Conservation (phyloP, 495 filamentous ascomycete species). For the Podospora sp. region DNA sequence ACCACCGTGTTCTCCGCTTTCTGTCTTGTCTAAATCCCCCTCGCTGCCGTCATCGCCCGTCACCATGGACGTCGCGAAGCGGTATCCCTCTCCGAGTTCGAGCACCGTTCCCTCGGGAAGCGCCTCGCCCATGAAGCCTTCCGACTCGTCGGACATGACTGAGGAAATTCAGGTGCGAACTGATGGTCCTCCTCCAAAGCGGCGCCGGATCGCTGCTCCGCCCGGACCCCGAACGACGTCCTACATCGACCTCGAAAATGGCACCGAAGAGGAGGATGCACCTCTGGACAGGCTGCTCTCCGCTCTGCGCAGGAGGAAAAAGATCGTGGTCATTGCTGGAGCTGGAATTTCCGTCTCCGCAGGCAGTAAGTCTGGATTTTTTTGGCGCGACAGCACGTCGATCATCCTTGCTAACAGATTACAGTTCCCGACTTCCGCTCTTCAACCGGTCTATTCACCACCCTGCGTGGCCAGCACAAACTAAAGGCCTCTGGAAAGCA, state of each 20-base stretch:
- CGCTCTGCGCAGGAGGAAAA: conserved; percentile 82
- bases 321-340: conserved; percentile 95
- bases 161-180: conserved; percentile 55
- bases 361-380: conserved; percentile 70
- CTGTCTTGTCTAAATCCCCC: conserved; percentile 56
- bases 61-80: conserved; percentile 37
- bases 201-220: conserved; percentile 63
- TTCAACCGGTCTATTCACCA: conserved; percentile 81
- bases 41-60: conserved; percentile 54
- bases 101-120: conserved; percentile 41
- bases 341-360: conserved; percentile 96
- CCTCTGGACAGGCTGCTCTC: conserved; percentile 70
- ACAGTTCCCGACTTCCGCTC: conserved; percentile 97
- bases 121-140: conserved; percentile 45
- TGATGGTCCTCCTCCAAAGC: conserved; percentile 72
- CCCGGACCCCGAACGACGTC: conserved; percentile 75
- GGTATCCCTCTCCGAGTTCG: conserved; percentile 49
- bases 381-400: background rate
- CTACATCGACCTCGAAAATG: conserved; percentile 68
- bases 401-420: conserved; percentile 29
- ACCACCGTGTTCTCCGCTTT: conserved; percentile 54
- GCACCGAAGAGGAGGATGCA: conserved; percentile 47
- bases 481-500: conserved; percentile 93
- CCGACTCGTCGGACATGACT: conserved; percentile 33
- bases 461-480: conserved; percentile 79